These are phyloP conservation scores for Fonsecaea monophora DNA, from an alignment of 2,329 filamentous ascomycete genomes.

Conservation along the genomic window DNA sequence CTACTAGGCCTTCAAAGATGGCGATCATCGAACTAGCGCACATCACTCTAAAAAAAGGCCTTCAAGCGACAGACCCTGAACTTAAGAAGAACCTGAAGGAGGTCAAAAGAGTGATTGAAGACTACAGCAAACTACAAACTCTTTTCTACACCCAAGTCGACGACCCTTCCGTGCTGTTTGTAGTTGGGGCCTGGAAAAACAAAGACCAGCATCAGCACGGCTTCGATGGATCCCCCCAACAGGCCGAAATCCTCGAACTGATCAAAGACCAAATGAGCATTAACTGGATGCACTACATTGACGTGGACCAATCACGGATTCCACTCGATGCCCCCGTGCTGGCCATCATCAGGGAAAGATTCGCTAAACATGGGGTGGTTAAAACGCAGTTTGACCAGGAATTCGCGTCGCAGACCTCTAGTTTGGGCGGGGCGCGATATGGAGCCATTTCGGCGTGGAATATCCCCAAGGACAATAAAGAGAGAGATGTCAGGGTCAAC, in stretches of 20 bases:
- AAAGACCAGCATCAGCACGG: constrained; percentile 31
- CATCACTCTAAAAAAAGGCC: constrained; percentile 30
- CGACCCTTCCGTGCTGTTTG: constrained; percentile 31
- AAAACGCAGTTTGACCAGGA: constrained; percentile 26
- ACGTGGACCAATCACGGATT: constrained; percentile 26
- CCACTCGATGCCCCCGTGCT: constrained; percentile 30
- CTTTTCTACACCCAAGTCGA: constrained; percentile 33
- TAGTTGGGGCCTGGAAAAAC: constrained; percentile 32
- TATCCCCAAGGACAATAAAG: constrained; percentile 29
- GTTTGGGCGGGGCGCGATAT: constrained; percentile 24
- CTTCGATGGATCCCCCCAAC: constrained; percentile 32
- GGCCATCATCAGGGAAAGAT: constrained; percentile 23
- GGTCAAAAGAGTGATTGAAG: constrained; percentile 35
- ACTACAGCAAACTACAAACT: constrained; percentile 31
- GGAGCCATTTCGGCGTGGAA: constrained; percentile 34
- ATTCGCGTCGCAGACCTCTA: constrained; percentile 23
- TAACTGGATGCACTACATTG: constrained; percentile 36
- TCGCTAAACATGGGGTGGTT: constrained; percentile 20
- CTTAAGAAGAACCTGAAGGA: constrained; percentile 31
- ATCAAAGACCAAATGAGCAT: constrained; percentile 35
- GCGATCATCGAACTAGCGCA: constrained; percentile 34
- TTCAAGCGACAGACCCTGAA: constrained; percentile 23
- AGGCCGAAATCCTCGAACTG: constrained; percentile 26
- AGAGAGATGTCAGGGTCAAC: constrained; percentile 29
- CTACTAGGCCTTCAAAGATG: constrained; percentile 12